phyloP scores from a whole-genome alignment of 805 yeast genomes.

The Candida ulmi region DNA sequence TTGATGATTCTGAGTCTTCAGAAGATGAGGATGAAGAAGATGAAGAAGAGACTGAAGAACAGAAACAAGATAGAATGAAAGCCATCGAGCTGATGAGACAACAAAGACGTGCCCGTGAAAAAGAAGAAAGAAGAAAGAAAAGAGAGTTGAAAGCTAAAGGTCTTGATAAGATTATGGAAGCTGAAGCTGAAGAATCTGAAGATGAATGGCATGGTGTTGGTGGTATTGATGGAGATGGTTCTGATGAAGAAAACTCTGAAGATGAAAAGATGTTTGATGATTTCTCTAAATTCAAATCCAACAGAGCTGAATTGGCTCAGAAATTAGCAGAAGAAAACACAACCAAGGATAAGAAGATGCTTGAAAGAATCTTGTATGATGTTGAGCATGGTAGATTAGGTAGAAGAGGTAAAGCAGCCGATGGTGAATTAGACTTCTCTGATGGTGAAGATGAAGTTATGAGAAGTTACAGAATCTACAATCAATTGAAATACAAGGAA shows the following conservation, averaged over 20 bases:
- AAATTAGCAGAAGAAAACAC: constrained; percentile 55
- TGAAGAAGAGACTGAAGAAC: constrained; percentile 20
- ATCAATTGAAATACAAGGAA: constrained; percentile 29
- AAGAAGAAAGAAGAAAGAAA: constrained; percentile 27
- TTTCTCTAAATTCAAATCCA: constrained; percentile 47
- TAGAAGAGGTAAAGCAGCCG: constrained; percentile 46
- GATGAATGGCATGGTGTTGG: constrained; percentile 86
- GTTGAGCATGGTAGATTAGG: constrained; percentile 67
- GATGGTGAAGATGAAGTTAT: constrained; percentile 69
- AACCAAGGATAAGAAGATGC: constrained; percentile 54
- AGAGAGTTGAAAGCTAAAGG: constrained; percentile 56
- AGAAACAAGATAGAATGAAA: constrained; percentile 12
- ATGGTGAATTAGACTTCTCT: constrained; percentile 58
- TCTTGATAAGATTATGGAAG: constrained; percentile 56
- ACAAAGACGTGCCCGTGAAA: constrained; percentile 20
- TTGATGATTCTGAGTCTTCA: constrained; percentile 12
- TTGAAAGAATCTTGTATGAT: constrained; percentile 65
- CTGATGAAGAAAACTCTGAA: constrained; percentile 58
- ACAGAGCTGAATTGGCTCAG: constrained; percentile 53
- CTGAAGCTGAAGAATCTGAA: constrained; percentile 85
- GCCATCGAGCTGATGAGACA: constrained; percentile 16
- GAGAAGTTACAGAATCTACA: constrained; percentile 19
- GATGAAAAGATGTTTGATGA: constrained; percentile 78
- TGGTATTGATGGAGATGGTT: constrained; percentile 56
- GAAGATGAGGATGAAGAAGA: constrained; percentile 19